Evolutionary conservation across 2,329 filamentous ascomycete species (phyloP).

Genomic region (Graphilbum sp.): DNA sequence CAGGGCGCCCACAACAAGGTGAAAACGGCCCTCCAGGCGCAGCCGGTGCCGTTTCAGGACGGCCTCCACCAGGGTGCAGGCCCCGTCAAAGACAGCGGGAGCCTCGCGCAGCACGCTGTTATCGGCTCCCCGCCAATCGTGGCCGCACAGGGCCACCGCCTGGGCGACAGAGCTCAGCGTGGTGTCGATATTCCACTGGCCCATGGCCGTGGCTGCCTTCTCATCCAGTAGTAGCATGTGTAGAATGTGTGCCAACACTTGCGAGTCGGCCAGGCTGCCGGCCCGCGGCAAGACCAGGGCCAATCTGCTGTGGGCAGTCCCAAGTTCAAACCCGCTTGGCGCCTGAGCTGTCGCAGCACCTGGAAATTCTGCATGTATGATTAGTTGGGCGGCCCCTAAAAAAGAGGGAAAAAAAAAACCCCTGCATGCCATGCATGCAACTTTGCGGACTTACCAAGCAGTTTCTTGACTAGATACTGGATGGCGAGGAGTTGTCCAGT

Average conservation of each 20-base stretch:
- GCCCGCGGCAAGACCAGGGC: constrained; percentile 15
- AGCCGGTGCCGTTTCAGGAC: constrained; percentile 42
- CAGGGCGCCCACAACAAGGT: constrained; percentile 36
- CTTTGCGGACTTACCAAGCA: constrained; percentile 23
- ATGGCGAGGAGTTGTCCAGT: constrained; percentile 26
- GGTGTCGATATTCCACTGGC: constrained; percentile 40
- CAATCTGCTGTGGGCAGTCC: constrained; percentile 25
- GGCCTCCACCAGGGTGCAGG: constrained; percentile 37
- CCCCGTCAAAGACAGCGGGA: constrained; percentile 24
- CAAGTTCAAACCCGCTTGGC: constrained; percentile 18
- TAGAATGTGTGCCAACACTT: constrained; percentile 24
- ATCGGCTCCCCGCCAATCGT: neutral
- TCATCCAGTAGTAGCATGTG: constrained; percentile 27
- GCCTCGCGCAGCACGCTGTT: constrained; percentile 10
- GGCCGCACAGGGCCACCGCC: constrained; percentile 8
- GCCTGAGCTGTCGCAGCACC: constrained; percentile 1
- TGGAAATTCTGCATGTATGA: constrained; percentile 1
- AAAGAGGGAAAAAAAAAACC: neutral
- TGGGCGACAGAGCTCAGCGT: constrained; percentile 29
- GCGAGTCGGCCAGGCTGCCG: constrained; percentile 16
- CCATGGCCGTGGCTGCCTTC: constrained; percentile 31
- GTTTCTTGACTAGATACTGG: constrained; percentile 22
- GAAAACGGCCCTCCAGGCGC: constrained; percentile 45
- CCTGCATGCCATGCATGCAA: no score
- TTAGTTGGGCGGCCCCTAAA: no score